Percentiles rank a stretch among this genome's conserved stretches.
phyloP scores from a whole-genome alignment of 192 early-diverging fungal genomes.

The Backusella morwellensis region DNA sequence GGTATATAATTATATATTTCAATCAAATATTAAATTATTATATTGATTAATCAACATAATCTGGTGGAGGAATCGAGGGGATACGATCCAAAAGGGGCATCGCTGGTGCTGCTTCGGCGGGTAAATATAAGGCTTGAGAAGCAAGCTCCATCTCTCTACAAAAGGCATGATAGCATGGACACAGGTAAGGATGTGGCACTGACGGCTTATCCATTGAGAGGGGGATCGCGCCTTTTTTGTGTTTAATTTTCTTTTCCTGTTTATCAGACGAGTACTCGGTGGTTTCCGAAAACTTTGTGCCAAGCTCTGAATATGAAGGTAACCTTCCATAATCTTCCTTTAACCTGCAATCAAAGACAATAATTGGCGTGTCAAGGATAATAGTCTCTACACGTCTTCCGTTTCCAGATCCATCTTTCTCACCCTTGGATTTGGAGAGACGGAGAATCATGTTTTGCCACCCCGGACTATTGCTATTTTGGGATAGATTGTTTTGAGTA shows the following conservation, averaged over 20 bases:
- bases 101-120: background rate
- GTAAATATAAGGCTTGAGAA: slow-evolving; percentile 5
- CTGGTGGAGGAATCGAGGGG: slow-evolving; percentile 26
- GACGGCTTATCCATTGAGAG: background rate
- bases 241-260: background rate
- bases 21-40: slow-evolving; percentile 4
- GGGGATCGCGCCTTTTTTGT: background rate
- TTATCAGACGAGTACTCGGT: background rate
- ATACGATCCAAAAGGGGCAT: slow-evolving; percentile 11
- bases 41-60: slow-evolving; percentile 17
- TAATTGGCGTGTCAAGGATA: slow-evolving; percentile 15
- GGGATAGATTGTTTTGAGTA: background rate
- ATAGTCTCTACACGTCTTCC: slow-evolving; percentile 11
- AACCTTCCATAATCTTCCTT: slow-evolving; percentile 35
- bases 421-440: slow-evolving; percentile 9
- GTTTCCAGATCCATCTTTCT: background rate
- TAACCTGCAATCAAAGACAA: slow-evolving; percentile 29
- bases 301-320: slow-evolving; percentile 28
- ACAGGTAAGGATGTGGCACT: slow-evolving; percentile 2
- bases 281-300: background rate
- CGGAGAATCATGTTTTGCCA: slow-evolving; percentile 17
- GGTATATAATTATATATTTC: background rate
- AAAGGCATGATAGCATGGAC: slow-evolving; percentile 12
- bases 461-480: background rate
- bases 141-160: slow-evolving; percentile 10